phyloP scores from a whole-genome alignment of 2,329 filamentous ascomycete species.

The Calonectria honghensis region DNA sequence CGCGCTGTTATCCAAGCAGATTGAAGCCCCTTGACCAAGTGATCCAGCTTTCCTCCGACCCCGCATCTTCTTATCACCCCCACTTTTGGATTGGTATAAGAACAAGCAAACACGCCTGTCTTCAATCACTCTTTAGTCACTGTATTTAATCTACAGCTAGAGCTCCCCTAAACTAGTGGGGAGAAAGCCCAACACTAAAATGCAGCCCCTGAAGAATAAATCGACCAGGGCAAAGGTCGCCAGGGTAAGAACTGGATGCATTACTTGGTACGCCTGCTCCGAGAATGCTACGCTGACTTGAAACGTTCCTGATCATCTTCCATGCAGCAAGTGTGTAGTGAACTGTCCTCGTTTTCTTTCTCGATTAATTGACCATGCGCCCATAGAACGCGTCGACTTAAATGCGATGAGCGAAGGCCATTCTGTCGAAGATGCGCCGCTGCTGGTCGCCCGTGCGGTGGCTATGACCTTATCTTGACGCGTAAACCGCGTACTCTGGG shows the following conservation, averaged over 20 bases:
- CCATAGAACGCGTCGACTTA: background rate
- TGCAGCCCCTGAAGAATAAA: background rate
- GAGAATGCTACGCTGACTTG: background rate
- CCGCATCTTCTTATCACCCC: background rate
- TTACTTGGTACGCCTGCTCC: background rate
- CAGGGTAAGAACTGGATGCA: conserved; percentile 1
- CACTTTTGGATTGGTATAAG: background rate
- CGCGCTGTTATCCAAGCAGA: background rate
- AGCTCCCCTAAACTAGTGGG: background rate
- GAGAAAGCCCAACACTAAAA: background rate
- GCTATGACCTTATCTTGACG: background rate
- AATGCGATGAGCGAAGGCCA: conserved; percentile 1
- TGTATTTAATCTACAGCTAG: background rate
- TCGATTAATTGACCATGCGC: background rate
- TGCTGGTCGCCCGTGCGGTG: background rate
- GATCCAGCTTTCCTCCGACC: background rate
- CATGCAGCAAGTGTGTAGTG: background rate
- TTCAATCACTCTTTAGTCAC: background rate
- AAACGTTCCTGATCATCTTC: background rate
- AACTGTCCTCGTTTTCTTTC: background rate
- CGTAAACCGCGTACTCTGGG: conserved; percentile 10
- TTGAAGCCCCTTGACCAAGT: background rate
- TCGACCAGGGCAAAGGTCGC: background rate
- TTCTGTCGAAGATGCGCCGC: conserved; percentile 8
- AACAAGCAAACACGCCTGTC: background rate